Percentiles rank a stretch among this genome's conserved stretches.
Conservation (phyloP, 176 grass and related monocot genomes). For the Elaeis guineensis region DNA sequence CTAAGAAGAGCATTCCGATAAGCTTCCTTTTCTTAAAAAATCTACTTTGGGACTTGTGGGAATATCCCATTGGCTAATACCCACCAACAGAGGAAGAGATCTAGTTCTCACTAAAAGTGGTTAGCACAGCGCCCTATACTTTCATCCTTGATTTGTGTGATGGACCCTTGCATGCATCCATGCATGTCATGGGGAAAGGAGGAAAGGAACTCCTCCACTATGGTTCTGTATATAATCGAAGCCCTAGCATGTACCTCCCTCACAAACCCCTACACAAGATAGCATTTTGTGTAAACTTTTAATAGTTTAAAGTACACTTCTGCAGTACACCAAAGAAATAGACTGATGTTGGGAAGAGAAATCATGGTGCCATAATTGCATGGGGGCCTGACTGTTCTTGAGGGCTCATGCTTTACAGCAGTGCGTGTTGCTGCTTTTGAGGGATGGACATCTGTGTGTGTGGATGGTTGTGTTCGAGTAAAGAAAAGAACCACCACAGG, state of each 20-base stretch:
- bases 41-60: not conserved
- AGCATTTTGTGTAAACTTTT: not conserved
- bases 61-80: not conserved
- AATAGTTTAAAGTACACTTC: not conserved
- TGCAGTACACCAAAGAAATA: not conserved
- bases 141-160: not conserved
- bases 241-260: not conserved
- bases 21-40: not conserved
- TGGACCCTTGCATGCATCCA: not conserved
- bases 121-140: not conserved
- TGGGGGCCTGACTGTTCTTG: not conserved
- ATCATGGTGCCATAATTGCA: constrained; percentile 2
- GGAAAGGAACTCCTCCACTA: not conserved
- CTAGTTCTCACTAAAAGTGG: not conserved
- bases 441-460: not conserved
- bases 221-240: not conserved
- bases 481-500: no score
- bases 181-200: not conserved
- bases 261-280: not conserved
- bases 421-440: not conserved
- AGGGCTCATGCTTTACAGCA: constrained; percentile 1
- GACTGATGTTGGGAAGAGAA: not conserved
- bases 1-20: not conserved
- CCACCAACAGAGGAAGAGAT: not conserved
- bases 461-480: no score